Evolutionary conservation across 371 early-diverging fungal genomes (phyloP), one percentile per base, ranked within the genome.

Genomic region (Apophysomyces trapeziformis): DNA sequence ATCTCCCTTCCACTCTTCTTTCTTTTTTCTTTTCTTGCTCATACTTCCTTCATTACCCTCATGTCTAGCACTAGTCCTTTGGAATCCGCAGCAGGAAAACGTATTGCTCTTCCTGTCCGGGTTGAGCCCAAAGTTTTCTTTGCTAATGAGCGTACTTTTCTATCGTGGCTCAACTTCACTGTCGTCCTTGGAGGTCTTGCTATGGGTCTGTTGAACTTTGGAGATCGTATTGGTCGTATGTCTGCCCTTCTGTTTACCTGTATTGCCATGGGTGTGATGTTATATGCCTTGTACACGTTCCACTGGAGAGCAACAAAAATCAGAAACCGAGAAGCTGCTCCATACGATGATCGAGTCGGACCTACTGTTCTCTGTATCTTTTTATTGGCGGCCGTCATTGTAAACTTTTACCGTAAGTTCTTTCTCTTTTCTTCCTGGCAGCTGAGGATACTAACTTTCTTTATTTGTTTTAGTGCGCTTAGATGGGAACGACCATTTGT

Each of bases 71-170:
- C 63, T 14, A 57, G 60, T 47, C 63, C 59, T 4, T 63, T 68
- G 11, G 74, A 68, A 61, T 66, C 69, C 1, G 65, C 70, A 5
- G 69, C 64, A 3, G 62, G 62, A 60, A 87, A 85, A 67, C 82
- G 88, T 38, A 93, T 95, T 56, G 90, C 89, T 0, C 75, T 92
- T 9, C 94, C 94, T 0, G 90, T 93, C 38, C 89, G 97, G 4
- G 89, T 97, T 5, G 99, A 98, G 68, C 99, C 99, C 63, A 98
- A 98, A 79, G 96, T 96, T 14, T 97, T 95, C 75, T 98, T 98
- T 78, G 98, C 98, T 64, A 98, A 98, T 76, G 98, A 98, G 78
- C 87, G 99, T 57, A 98, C 99, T 5, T 97, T 97, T 73, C 80
- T 98, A 60, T 91, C 94, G 38, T 90, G 89, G 89, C 84, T 90